A percentile compares a stretch with the other conserved stretches of the same genome.
Evolutionary conservation across 2,329 filamentous ascomycete species (phyloP).

Genomic region (Aspergillus tubingensis): DNA sequence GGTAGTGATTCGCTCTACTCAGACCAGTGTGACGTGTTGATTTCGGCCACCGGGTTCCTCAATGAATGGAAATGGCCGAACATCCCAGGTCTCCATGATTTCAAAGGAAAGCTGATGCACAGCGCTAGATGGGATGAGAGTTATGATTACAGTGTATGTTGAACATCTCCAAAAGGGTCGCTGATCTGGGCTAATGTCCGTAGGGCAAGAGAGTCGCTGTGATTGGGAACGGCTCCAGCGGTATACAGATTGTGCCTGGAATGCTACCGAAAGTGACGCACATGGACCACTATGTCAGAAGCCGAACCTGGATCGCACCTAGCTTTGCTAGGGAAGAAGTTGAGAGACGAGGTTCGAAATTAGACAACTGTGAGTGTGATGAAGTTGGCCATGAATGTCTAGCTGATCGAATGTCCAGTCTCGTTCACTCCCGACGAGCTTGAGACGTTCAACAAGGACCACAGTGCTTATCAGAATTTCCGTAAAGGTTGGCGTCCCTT

Average conservation of each 20-base stretch:
- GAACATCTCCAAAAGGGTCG: not conserved
- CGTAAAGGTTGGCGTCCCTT: conserved; percentile 31
- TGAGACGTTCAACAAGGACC: conserved; percentile 34
- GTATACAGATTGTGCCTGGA: conserved; percentile 45
- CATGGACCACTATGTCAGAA: conserved; percentile 40
- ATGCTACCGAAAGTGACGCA: conserved; percentile 43
- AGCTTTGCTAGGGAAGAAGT: conserved; percentile 32
- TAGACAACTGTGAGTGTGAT: conserved; percentile 32
- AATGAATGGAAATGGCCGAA: conserved; percentile 50
- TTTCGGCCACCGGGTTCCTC: conserved; percentile 44
- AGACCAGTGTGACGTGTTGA: conserved; percentile 37
- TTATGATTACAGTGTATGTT: conserved; percentile 36
- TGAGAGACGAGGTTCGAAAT: conserved; percentile 26
- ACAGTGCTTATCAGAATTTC: conserved; percentile 34
- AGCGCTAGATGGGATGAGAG: conserved; percentile 46
- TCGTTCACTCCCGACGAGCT: conserved; percentile 36
- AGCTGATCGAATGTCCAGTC: conserved; percentile 23
- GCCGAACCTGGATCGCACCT: conserved; percentile 34
- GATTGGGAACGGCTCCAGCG: conserved; percentile 44
- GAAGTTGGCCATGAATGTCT: not conserved
- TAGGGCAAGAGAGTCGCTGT: conserved; percentile 39
- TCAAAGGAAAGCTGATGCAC: conserved; percentile 50
- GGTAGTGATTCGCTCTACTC: conserved; percentile 21
- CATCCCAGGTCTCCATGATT: conserved; percentile 50
- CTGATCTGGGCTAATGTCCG: not conserved